Base-by-base conservation (phyloP, 345 rosid species). In the Cochlearia excelsa region DNA sequence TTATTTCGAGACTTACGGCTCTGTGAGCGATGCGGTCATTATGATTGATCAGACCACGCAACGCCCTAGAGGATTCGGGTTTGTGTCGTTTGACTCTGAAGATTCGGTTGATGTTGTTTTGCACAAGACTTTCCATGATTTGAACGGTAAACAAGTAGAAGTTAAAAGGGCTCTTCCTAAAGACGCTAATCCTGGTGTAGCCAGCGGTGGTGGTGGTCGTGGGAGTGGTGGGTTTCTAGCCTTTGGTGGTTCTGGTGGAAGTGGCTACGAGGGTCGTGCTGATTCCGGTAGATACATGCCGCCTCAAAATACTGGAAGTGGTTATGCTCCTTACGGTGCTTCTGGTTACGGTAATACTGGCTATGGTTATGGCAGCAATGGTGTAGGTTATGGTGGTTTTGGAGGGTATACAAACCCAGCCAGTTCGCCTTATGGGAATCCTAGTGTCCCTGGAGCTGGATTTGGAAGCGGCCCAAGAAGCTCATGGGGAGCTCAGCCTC, bases 161-260 rank as follows among this genome's bases (percentile, higher is more conserved):
- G 98, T 92, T 6, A 92, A 92, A 75, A 79, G 84, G 33, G 96
- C 98, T 58, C 90, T 87, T 70, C 98, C 95, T 33, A 92, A 83
- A 75, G 98, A 92, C 68, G 86, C 95, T 8, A 92, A 81, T 81
- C 90, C 90, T 23, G 87, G 90, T 63, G 89, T 87, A n/a, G 82
- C 79, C 34, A 16, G 23, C 23, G 23, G 23, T 16, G 23, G 23
- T 16, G 45, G 79, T 3, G 88, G 90, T 30, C 80, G 74, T 51
- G 64, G 79, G 43, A 81, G 96, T 29, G 64, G 91, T 30, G 84
- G 85, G 58, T 86, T 81, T 65, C 93, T 78, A 60, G 81, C 85
- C 23, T 88, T 78, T 77, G 86, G 94, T 66, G 68, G 80, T 8
- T 83, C 87, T 62, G 77, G 54, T 65, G 54, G 75, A 49, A 77